Conservation (phyloP, 805 yeast genomes). For the Blastobotrys peoriensis region DNA sequence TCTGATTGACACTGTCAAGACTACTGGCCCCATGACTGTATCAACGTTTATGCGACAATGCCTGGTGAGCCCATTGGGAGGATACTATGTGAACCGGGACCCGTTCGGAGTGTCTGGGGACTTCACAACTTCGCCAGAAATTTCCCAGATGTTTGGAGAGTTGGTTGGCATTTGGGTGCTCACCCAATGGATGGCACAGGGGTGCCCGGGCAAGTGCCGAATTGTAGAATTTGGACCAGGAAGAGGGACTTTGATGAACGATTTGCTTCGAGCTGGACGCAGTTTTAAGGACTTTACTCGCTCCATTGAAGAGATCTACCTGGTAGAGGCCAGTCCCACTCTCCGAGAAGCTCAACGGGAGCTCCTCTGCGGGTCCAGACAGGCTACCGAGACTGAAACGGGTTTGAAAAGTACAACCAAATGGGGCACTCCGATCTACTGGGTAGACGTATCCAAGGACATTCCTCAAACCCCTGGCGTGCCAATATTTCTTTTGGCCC, state of each 20-base stretch:
- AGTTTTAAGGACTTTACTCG: constrained; percentile 32
- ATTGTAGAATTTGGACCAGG: constrained; percentile 84
- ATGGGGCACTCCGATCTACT: constrained; percentile 45
- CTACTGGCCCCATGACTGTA: constrained; percentile 72
- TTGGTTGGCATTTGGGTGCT: constrained; percentile 66
- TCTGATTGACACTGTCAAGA: constrained; percentile 34
- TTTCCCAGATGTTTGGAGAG: constrained; percentile 83
- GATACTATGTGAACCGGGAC: constrained; percentile 72
- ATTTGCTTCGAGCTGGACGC: constrained; percentile 39
- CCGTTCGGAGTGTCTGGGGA: constrained; percentile 69
- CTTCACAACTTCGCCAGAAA: constrained; percentile 81
- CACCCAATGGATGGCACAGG: constrained; percentile 51
- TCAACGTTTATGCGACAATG: constrained; percentile 78
- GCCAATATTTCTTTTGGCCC: constrained; percentile 68
- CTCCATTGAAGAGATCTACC: constrained; percentile 34
- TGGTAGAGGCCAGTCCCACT: constrained; percentile 69
- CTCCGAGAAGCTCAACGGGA: constrained; percentile 52
- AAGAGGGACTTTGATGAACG: constrained; percentile 70
- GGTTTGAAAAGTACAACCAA: constrained; percentile 36
- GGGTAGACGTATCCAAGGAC: constrained; percentile 29
- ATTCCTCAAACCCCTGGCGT: constrained; percentile 28
- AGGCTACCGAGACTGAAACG: constrained; percentile 26
- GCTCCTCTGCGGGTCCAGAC: constrained; percentile 35
- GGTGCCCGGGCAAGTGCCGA: constrained; percentile 43
- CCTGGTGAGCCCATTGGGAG: constrained; percentile 66